These are phyloP conservation scores for Eutypella sp. DNA, from an alignment of 2,329 filamentous ascomycete genomes.

Conservation along the genomic window DNA sequence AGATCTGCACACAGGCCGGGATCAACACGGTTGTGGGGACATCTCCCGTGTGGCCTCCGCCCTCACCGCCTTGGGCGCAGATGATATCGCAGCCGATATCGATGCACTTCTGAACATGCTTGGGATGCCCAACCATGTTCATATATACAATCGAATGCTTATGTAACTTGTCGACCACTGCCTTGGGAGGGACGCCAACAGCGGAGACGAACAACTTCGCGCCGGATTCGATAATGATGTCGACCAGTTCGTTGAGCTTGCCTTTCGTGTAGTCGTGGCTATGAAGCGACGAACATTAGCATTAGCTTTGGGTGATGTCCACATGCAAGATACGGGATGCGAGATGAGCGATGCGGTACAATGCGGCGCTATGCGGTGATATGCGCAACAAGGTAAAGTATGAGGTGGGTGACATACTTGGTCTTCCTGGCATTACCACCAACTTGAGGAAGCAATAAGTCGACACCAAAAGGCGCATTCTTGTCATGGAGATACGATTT, in stretches of 20 bases:
- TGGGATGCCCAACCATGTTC: conserved; percentile 99
- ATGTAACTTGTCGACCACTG: conserved; percentile 87
- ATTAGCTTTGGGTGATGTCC: neutral
- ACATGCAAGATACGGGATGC: too few relatives aligned
- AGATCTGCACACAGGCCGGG: conserved; percentile 80
- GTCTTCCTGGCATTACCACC: conserved; percentile 93
- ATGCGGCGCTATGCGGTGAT: too few relatives aligned
- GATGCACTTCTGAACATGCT: conserved; percentile 96
- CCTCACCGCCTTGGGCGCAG: conserved; percentile 96
- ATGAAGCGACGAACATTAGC: conserved; percentile 17
- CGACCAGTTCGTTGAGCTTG: conserved; percentile 85
- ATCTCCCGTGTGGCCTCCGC: conserved; percentile 93
- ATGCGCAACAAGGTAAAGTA: conserved; percentile 2
- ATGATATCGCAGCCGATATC: conserved; percentile 92
- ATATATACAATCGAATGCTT: conserved; percentile 86
- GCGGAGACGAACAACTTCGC: conserved; percentile 94
- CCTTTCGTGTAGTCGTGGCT: conserved; percentile 99
- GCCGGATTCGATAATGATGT: conserved; percentile 88
- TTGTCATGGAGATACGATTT: conserved; percentile 85
- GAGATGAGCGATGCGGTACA: too few relatives aligned
- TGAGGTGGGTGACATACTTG: conserved; percentile 49
- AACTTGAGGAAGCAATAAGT: conserved; percentile 89
- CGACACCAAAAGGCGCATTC: conserved; percentile 92
- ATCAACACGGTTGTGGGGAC: conserved; percentile 90
- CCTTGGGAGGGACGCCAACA: conserved; percentile 86